Conservation (phyloP, 2,329 filamentous ascomycete genomes). For the Fusarium stilboides region DNA sequence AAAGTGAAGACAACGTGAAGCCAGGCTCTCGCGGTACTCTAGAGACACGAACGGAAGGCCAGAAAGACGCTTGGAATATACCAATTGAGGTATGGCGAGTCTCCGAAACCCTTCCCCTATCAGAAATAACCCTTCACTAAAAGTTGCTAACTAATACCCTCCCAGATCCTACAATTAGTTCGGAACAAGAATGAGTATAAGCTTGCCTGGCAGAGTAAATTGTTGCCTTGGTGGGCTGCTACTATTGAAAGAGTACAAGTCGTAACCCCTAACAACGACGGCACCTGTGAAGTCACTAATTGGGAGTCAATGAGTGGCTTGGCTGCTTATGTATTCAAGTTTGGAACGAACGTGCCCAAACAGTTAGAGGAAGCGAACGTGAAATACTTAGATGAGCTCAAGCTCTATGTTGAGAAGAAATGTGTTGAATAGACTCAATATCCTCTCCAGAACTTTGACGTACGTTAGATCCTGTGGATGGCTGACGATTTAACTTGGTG, state of each 20-base stretch:
- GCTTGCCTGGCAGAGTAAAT: neutral
- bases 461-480: no score
- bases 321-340: neutral
- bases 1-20: neutral
- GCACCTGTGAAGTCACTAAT: neutral
- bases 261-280: neutral
- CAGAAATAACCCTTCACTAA: no score
- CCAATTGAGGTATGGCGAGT: neutral
- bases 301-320: conserved; percentile 7
- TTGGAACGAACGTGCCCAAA: neutral
- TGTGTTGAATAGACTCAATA: neutral
- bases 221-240: neutral
- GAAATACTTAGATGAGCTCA: neutral
- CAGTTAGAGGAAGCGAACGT: neutral
- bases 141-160: no score
- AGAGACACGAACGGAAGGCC: neutral
- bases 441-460: no score
- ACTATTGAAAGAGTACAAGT: conserved; percentile 1
- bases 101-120: no score
- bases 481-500: no score
- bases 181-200: neutral
- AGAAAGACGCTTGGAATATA: neutral
- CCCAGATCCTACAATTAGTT: neutral
- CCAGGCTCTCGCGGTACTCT: neutral
- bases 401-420: neutral